Conservation (phyloP, 2,329 filamentous ascomycete species). For the Aspergillus terreus region DNA sequence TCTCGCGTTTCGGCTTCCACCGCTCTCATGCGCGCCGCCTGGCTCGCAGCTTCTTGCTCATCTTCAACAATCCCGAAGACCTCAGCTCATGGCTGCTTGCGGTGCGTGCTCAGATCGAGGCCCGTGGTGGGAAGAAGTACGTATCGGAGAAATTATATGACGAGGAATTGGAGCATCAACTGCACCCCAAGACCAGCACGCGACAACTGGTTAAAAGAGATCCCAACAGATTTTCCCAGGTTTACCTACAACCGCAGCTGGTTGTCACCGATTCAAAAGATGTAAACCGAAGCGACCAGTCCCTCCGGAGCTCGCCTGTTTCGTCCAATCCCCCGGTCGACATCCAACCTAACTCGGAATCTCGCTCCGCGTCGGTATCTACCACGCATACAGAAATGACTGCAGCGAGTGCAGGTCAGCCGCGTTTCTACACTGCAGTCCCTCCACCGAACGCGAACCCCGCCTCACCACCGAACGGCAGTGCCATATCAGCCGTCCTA, state of each 20-base stretch:
- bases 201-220: constrained; percentile 34
- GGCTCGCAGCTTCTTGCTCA: constrained; percentile 40
- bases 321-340: constrained; percentile 27
- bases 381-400: constrained; percentile 24
- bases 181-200: constrained; percentile 26
- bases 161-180: constrained; percentile 22
- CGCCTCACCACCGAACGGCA: constrained; percentile 14
- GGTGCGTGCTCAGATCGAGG: constrained; percentile 44
- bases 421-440: constrained; percentile 16
- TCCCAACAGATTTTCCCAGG: constrained; percentile 29
- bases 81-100: constrained; percentile 45
- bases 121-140: constrained; percentile 44
- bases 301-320: constrained; percentile 25
- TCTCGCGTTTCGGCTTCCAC: constrained; percentile 40
- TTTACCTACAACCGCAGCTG: constrained; percentile 26
- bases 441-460: constrained; percentile 12
- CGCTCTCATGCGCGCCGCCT: constrained; percentile 30
- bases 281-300: constrained; percentile 20
- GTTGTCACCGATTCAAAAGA: constrained; percentile 23
- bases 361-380: constrained; percentile 26
- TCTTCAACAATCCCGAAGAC: constrained; percentile 42
- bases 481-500: constrained; percentile 13
- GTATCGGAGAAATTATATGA: constrained; percentile 34
- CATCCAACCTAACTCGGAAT: constrained; percentile 17
- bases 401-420: constrained; percentile 7